A percentile compares a stretch with the other conserved stretches of the same genome.
phyloP scores from a whole-genome alignment of 2,329 filamentous ascomycete genomes.

The Ophiostoma fasciatum region DNA sequence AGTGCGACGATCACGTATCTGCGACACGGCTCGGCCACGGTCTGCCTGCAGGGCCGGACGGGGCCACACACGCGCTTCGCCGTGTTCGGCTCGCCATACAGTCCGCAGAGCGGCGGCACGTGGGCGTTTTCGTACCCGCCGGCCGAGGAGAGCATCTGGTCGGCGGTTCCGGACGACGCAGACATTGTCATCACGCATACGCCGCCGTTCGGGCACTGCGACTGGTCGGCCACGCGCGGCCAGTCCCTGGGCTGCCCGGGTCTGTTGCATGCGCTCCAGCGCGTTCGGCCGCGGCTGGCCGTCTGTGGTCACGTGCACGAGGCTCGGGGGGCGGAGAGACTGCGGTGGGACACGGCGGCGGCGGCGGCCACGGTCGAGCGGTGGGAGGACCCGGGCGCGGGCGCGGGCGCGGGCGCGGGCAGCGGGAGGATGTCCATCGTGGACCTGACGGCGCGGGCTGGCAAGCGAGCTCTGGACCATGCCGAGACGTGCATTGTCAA shows the following conservation, averaged over 20 bases:
- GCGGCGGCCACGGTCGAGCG: conserved; percentile 15
- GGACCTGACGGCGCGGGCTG: conserved; percentile 37
- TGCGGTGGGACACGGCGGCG: conserved; percentile 44
- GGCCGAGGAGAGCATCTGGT: conserved; percentile 32
- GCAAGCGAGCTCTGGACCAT: conserved; percentile 27
- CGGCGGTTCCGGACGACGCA: conserved; percentile 40
- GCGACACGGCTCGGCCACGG: conserved; percentile 36
- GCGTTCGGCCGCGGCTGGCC: conserved; percentile 46
- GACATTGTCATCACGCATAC: conserved; percentile 61
- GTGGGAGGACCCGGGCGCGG: conserved; percentile 54
- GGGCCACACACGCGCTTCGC: conserved; percentile 47
- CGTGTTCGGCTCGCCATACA: conserved; percentile 58
- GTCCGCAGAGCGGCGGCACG: conserved; percentile 34
- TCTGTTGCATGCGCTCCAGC: conserved; percentile 40
- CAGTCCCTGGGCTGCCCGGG: conserved; percentile 42
- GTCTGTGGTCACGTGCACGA: conserved; percentile 63
- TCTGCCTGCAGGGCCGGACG: conserved; percentile 36
- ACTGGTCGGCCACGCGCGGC: conserved; percentile 26
- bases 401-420: conserved; percentile 29
- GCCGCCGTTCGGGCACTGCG: conserved; percentile 45
- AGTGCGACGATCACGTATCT: conserved; percentile 49
- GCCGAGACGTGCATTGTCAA: conserved; percentile 67
- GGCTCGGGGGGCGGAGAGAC: conserved; percentile 45
- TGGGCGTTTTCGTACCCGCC: conserved; percentile 55
- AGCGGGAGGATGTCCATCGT: conserved; percentile 50